Base-by-base conservation (phyloP, 129 eudicot genomes). In the Cynara cardunculus region DNA sequence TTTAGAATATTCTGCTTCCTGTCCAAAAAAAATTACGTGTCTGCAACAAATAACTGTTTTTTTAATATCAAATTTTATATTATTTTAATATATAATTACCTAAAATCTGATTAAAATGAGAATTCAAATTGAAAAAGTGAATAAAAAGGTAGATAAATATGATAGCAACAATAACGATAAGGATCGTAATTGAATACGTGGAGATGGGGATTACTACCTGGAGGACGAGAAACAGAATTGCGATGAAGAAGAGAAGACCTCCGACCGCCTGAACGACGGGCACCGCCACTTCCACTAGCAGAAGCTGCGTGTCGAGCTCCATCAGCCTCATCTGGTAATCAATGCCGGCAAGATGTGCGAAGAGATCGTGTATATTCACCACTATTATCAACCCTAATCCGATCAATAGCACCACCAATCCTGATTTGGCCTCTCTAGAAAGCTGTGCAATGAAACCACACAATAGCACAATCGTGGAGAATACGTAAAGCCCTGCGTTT, bases 341-440 rank as follows among this genome's bases (percentile, higher is more conserved):
- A 77, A 89, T 79, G 8, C 78, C 90, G 39, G 97, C 91, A 8
- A 94, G 91, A 75, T 94, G 97, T 7, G 97, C 97, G 2, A 87
- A 0, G 1, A 94, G 92, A 83, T 94, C 96, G 75, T 94, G 98
- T 6, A 92, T 6, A 67, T 94, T 94, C 62, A 94, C 96, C 10
- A 81, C 8, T 0, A 87, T 26, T 39, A 94, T 77, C 11, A 89
- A 53, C 31, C 67, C 87, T 21, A 81, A 74, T 1, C 88, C 92
- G 8, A 94, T 83, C 59, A 94, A 76, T 0, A 92, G 75, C 32
- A 94, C 86, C 25, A 92, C 96, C 4, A 94, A 78, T 3, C 96
- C 98, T 5, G 96, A 92, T 78, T 73, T 89, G 32, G 96, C 89
- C 82, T 94, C 94, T 64, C n/a, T 78, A 0, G 96, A 92, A 5